phyloP scores from a whole-genome alignment of 2,329 filamentous ascomycete genomes.

The Fusarium solani-melongenae region DNA sequence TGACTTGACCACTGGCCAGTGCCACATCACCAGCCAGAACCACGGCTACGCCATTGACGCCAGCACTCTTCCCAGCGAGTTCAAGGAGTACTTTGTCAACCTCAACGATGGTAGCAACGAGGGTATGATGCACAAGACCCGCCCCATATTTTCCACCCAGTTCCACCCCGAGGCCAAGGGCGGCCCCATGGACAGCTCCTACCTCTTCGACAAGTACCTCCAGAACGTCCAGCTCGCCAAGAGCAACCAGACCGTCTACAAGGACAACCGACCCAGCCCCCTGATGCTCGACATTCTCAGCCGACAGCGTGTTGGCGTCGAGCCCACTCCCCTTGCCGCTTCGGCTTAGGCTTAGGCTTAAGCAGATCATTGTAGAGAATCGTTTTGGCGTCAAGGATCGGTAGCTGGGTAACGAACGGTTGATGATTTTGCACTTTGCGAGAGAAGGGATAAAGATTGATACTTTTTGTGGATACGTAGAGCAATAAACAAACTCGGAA shows the following conservation, averaged over 20 bases:
- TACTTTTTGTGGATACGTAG: conserved; percentile 3
- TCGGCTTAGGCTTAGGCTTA: conserved; percentile 59
- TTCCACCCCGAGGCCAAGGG: conserved; percentile 99
- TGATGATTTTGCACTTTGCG: conserved; percentile 1
- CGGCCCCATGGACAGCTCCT: conserved; percentile 93
- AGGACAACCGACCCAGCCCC: conserved; percentile 88
- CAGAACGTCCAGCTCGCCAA: conserved; percentile 92
- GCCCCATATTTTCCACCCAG: conserved; percentile 97
- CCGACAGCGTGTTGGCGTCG: conserved; percentile 94
- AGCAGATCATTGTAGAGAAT: conserved; percentile 15
- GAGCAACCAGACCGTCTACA: conserved; percentile 79
- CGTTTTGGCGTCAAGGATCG: conserved; percentile 28
- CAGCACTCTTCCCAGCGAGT: conserved; percentile 82
- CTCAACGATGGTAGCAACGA: conserved; percentile 98
- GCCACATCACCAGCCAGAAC: conserved; percentile 99
- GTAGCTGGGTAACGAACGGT: conserved; percentile 23
- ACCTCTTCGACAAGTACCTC: conserved; percentile 96
- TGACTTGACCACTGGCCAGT: conserved; percentile 93
- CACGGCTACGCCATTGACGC: conserved; percentile 97
- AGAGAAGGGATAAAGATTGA: conserved; percentile 20
- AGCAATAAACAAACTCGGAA: background rate
- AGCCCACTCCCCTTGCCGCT: conserved; percentile 68
- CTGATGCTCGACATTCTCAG: conserved; percentile 90
- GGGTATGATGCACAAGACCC: conserved; percentile 94
- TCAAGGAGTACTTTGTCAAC: conserved; percentile 99